Conservation (phyloP, 495 filamentous ascomycete species). For the Aspergillus funiculosus region DNA sequence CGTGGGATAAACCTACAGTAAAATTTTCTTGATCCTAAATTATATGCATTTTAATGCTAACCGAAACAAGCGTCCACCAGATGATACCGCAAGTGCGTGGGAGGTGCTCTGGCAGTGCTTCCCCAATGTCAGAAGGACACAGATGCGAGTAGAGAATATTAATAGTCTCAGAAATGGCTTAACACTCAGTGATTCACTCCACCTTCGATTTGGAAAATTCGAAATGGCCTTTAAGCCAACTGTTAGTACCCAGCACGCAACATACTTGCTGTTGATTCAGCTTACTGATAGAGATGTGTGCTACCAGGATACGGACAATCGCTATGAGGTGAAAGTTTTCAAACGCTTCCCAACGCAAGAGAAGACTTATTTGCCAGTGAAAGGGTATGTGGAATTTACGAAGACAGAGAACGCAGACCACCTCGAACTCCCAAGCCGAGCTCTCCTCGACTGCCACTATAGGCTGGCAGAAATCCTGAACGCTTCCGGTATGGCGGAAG, state of each 20-base stretch:
- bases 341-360: not conserved
- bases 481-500: conserved; percentile 12
- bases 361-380: not conserved
- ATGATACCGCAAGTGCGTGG: not conserved
- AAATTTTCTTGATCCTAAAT: not conserved
- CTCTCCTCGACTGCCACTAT: conserved; percentile 10
- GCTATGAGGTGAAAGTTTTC: not conserved
- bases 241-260: not conserved
- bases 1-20: not conserved
- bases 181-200: not conserved
- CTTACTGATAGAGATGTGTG: too few species aligned
- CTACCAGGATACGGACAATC: not conserved
- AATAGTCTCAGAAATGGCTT: conserved; percentile 5
- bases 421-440: not conserved
- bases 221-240: conserved; percentile 2
- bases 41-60: not conserved
- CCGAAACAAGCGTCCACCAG: not conserved
- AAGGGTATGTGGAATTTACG: not conserved
- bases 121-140: not conserved
- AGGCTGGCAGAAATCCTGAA: conserved; percentile 10
- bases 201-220: conserved; percentile 4
- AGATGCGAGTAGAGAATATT: not conserved
- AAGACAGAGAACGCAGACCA: not conserved
- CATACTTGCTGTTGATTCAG: not conserved
- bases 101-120: conserved; percentile 1